Conservation (phyloP, 1,284 basidiomycete species). For the Peniophora sp. region DNA sequence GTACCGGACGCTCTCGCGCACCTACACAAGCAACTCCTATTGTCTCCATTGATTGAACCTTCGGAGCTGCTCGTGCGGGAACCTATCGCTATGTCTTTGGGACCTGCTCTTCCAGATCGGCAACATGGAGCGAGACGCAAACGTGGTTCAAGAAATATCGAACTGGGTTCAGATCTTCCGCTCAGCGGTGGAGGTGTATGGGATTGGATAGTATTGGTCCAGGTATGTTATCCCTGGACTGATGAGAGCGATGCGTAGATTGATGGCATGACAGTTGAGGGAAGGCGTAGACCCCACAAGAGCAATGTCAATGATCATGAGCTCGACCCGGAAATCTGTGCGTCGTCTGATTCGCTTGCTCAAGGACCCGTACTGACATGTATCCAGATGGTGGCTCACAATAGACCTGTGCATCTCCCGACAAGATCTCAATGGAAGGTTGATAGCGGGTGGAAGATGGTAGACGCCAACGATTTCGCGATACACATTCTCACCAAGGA, state of each 20-base stretch:
- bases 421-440: constrained; percentile 50
- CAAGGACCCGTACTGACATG: background rate
- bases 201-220: constrained; percentile 67
- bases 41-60: constrained; percentile 58
- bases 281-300: constrained; percentile 60
- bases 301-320: constrained; percentile 65
- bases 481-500: constrained; percentile 63
- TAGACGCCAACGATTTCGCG: constrained; percentile 71
- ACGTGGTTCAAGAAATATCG: constrained; percentile 47
- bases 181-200: constrained; percentile 49
- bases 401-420: constrained; percentile 51
- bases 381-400: constrained; percentile 40
- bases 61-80: constrained; percentile 43
- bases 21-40: constrained; percentile 43
- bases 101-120: constrained; percentile 44
- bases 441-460: constrained; percentile 72
- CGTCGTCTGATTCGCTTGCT: constrained; percentile 49
- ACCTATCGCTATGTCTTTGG: constrained; percentile 37
- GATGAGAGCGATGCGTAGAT: too few species aligned
- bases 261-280: constrained; percentile 45
- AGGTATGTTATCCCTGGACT: constrained; percentile 31
- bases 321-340: constrained; percentile 45
- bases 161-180: constrained; percentile 51
- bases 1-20: constrained; percentile 37
- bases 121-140: constrained; percentile 53